Evolutionary conservation across 2,329 filamentous ascomycete species (phyloP).

Genomic region (Diaporthe aspalathi): DNA sequence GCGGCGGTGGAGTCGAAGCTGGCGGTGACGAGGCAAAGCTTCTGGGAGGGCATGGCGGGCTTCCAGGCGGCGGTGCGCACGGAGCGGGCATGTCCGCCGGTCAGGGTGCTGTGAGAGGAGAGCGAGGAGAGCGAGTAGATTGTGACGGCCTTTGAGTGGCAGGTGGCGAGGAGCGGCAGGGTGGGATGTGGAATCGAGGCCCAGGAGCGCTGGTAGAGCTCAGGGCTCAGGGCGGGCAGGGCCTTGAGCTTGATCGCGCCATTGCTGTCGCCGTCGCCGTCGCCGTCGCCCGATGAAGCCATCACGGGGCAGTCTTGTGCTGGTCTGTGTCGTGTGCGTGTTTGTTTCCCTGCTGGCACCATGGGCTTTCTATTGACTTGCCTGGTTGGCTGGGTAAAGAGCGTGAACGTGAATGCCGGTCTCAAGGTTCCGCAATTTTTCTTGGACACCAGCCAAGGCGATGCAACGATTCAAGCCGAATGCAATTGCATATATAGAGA

Average conservation of each 20-base stretch:
- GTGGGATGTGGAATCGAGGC: constrained; percentile 85
- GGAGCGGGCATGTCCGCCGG: constrained; percentile 89
- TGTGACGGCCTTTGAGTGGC: constrained; percentile 87
- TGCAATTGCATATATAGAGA: neutral
- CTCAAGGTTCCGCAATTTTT: no score
- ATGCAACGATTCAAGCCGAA: neutral
- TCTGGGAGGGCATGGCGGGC: constrained; percentile 69
- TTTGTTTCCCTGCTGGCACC: neutral
- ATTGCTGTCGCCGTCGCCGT: neutral
- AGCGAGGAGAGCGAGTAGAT: constrained; percentile 89
- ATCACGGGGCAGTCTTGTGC: constrained; percentile 7
- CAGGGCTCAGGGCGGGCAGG: constrained; percentile 63
- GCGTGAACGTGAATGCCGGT: no score
- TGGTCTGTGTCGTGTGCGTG: neutral
- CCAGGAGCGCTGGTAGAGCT: constrained; percentile 82
- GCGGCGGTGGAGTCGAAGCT: constrained; percentile 95
- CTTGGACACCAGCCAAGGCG: no score
- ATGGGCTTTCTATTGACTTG: neutral
- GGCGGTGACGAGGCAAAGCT: constrained; percentile 87
- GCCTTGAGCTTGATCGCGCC: constrained; percentile 44
- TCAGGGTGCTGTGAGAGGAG: constrained; percentile 80
- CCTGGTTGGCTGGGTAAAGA: no score
- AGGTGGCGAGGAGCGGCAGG: constrained; percentile 88
- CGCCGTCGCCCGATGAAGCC: constrained; percentile 49
- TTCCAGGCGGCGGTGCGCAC: constrained; percentile 92